Conservation (phyloP, 2,329 filamentous ascomycete species). For the Colletotrichum theobromicola region DNA sequence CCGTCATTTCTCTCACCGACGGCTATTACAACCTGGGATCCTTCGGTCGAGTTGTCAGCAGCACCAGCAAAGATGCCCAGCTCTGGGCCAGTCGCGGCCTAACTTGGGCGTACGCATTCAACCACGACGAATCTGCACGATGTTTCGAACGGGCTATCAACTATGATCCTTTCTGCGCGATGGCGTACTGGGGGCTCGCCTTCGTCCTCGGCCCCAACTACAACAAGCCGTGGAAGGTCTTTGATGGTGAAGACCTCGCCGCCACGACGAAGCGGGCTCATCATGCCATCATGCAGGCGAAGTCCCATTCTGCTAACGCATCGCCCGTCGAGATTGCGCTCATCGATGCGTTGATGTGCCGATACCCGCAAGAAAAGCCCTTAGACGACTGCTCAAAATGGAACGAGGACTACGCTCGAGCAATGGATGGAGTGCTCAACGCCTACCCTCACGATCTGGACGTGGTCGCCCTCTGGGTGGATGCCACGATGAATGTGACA, state of each 20-base stretch:
- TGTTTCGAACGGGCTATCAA: constrained; percentile 68
- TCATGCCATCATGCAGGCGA: constrained; percentile 49
- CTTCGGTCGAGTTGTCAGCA: constrained; percentile 61
- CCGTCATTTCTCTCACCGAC: constrained; percentile 9
- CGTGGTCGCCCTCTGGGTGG: constrained; percentile 39
- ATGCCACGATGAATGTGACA: constrained; percentile 54
- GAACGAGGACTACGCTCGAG: constrained; percentile 60
- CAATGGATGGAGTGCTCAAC: constrained; percentile 42
- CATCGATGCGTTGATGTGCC: constrained; percentile 63
- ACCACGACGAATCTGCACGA: constrained; percentile 71
- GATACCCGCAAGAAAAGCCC: constrained; percentile 62
- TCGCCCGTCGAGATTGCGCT: constrained; percentile 65
- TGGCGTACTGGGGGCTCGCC: constrained; percentile 74
- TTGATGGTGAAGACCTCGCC: constrained; percentile 65
- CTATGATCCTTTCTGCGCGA: constrained; percentile 58
- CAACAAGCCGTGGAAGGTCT: constrained; percentile 78
- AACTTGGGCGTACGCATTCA: constrained; percentile 78
- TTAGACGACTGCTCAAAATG: constrained; percentile 55
- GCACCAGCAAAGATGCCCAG: constrained; percentile 56
- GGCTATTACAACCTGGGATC: constrained; percentile 68
- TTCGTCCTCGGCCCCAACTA: constrained; percentile 78
- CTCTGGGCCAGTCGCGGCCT: constrained; percentile 75
- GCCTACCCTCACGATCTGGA: constrained; percentile 45
- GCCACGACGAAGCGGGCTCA: constrained; percentile 54
- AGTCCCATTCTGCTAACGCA: constrained; percentile 35